Base-by-base conservation (phyloP, 257 asterid species). In the Salvia hispanica region DNA sequence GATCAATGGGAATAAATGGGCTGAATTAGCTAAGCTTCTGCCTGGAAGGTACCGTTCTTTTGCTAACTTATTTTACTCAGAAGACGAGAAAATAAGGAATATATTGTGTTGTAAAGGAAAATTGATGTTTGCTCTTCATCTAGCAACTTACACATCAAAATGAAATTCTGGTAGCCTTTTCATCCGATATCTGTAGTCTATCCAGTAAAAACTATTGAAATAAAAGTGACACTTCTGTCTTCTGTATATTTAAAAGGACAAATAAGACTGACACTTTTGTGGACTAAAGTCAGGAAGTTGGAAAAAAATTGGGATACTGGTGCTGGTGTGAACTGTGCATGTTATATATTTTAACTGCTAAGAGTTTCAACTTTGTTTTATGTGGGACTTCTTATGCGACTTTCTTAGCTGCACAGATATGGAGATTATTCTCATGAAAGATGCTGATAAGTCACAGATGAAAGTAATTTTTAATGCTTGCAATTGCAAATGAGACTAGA, bases 1-100 rank as follows among this genome's bases (percentile, higher is more conserved):
- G 39, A 53, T 80, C 43, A 80, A 91, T 79, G 97, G 99, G 75
- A 94, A 94, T 72, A 94, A 94, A 81, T 94, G 99, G 99, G 97
- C 99, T 76, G 99, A 94, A 82, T 81, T 94, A 66, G 99, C 99
- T 51, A 94, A 84, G 86, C 92, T 88, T 73, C 80, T 94, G 52
- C 97, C 99, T 28, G 99, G 99, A 77, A 87, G 99, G 99, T 91
- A 91, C 51, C 28, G 40, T 75, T 70, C 28, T 65, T 55, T 62
- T 66, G 70, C 50, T 31, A 53, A 72, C 33, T 10, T 73, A 57
- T 44, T 50, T 42, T 58, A 47, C 42, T 47, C 39, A 2, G 1
- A 57, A 53, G 61, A 69, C 53, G 46, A 28, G 67, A 52, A 72
- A 66, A 54, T 10, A 13, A 13, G 36, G 50, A 21, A 47, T 36